Percentiles rank a stretch among this genome's conserved stretches.
Conservation (phyloP, 495 filamentous ascomycete species). For the Xylaria bambusicola region DNA sequence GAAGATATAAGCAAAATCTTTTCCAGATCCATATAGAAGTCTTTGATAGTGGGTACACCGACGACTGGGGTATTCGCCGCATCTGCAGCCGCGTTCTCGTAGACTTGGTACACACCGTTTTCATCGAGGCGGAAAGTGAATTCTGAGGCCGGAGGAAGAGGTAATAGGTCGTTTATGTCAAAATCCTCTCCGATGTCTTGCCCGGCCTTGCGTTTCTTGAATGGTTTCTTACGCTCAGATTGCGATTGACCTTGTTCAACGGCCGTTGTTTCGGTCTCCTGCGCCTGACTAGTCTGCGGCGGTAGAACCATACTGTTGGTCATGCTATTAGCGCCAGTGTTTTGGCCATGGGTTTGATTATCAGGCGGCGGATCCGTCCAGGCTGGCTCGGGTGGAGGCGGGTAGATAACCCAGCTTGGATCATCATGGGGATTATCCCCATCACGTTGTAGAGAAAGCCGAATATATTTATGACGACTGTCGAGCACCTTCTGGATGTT, state of each 20-base stretch:
- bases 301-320: conserved; percentile 57
- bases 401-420: conserved; percentile 84
- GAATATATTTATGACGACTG: conserved; percentile 85
- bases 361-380: conserved; percentile 70
- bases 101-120: conserved; percentile 89
- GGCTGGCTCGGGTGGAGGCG: conserved; percentile 82
- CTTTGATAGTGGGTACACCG: conserved; percentile 80
- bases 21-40: conserved; percentile 96
- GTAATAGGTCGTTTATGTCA: conserved; percentile 71
- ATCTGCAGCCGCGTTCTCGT: conserved; percentile 64
- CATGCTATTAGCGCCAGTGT: conserved; percentile 52
- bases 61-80: conserved; percentile 67
- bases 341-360: conserved; percentile 36
- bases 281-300: conserved; percentile 24
- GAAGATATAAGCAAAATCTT: conserved; percentile 79
- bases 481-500: conserved; percentile 84
- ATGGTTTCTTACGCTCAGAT: conserved; percentile 35
- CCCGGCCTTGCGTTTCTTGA: conserved; percentile 77
- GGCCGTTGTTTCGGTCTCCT: conserved; percentile 11
- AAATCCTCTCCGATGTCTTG: conserved; percentile 92
- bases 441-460: conserved; percentile 77
- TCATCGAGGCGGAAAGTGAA: conserved; percentile 77
- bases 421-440: conserved; percentile 86
- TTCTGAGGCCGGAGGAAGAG: conserved; percentile 68
- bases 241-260: conserved; percentile 4